phyloP scores from a whole-genome alignment of 2,329 filamentous ascomycete species.

The Lasiodiplodia sp. region DNA sequence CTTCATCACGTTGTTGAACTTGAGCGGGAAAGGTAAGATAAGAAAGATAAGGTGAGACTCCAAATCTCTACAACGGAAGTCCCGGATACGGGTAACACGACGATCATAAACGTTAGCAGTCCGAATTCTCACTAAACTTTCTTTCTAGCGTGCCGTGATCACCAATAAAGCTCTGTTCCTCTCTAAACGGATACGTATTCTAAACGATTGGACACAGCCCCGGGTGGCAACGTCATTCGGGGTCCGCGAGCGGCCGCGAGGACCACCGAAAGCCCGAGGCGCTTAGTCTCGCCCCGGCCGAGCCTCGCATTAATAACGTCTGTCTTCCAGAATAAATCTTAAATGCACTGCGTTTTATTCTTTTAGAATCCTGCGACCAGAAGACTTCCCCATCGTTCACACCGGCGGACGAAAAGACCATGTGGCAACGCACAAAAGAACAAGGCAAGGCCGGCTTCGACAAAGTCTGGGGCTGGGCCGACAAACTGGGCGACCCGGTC shows the following conservation, averaged over 20 bases:
- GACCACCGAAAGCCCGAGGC: not conserved
- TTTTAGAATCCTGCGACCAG: not conserved
- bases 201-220: not conserved
- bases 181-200: not conserved
- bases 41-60: too few relatives aligned
- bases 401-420: not conserved
- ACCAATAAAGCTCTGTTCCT: not conserved
- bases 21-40: too few relatives aligned
- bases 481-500: conserved; percentile 76
- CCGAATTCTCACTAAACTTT: not conserved
- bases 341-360: too few relatives aligned
- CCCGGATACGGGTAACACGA: not conserved
- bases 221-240: not conserved
- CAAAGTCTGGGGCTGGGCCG: conserved; percentile 71
- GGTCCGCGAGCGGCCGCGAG: not conserved
- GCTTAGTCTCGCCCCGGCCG: not conserved
- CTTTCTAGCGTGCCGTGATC: not conserved
- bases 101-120: not conserved
- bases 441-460: conserved; percentile 73
- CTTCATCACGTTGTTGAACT: too few relatives aligned
- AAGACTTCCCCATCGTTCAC: not conserved
- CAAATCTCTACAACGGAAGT: not conserved
- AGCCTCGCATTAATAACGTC: not conserved
- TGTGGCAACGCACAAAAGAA: conserved; percentile 64
- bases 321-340: not conserved